Evolutionary conservation across 805 yeast genomes (phyloP).

Genomic region (Spencermartinsiella europaea): DNA sequence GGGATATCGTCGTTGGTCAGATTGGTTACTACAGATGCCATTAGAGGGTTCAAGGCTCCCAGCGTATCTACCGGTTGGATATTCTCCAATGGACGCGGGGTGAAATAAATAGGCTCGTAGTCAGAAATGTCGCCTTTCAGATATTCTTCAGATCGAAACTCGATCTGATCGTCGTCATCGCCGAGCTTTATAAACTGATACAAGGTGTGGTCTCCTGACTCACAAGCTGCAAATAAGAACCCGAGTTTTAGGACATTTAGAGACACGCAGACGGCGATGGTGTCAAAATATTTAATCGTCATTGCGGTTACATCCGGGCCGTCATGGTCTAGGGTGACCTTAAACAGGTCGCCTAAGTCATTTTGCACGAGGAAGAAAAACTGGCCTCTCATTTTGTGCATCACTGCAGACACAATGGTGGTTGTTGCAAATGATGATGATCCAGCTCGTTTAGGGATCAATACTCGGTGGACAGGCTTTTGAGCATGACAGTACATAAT

Average conservation of each 20-base stretch:
- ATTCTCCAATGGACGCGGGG: constrained; percentile 40
- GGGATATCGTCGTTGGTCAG: constrained; percentile 35
- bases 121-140: constrained; percentile 1
- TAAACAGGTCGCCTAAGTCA: constrained; percentile 69
- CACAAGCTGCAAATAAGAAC: constrained; percentile 61
- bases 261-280: constrained; percentile 54
- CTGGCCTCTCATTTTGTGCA: constrained; percentile 57
- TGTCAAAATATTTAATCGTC: constrained; percentile 67
- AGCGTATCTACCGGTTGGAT: constrained; percentile 51
- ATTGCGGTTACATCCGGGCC: constrained; percentile 38
- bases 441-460: constrained; percentile 50
- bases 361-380: constrained; percentile 71
- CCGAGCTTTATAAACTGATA: constrained; percentile 80
- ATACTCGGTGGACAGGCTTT: constrained; percentile 37
- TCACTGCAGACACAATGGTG: constrained; percentile 49
- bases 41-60: constrained; percentile 50
- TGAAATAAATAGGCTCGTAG: constrained; percentile 10
- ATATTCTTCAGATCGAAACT: constrained; percentile 20
- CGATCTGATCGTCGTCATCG: constrained; percentile 39
- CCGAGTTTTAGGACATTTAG: constrained; percentile 70
- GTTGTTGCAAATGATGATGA: constrained; percentile 19
- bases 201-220: constrained; percentile 56
- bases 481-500: constrained; percentile 36
- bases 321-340: constrained; percentile 48
- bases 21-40: constrained; percentile 36